Evolutionary conservation across 768 basidiomycete species (phyloP), one percentile per base, ranked within the genome.

Genomic region (Daedaleopsis nitida): DNA sequence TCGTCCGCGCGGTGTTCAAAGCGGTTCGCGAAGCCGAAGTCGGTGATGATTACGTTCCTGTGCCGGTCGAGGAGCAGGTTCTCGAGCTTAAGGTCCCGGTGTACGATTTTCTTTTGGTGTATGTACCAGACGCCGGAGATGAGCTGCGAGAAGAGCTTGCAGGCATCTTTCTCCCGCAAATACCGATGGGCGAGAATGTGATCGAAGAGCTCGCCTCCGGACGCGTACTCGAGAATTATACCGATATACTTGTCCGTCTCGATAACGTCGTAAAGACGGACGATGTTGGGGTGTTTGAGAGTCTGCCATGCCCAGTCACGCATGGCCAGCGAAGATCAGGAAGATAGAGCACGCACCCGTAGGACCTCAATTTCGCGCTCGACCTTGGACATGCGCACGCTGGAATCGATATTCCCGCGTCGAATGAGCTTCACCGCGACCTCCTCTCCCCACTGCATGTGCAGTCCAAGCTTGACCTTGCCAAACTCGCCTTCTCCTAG

Each of bases 211-310:
- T 99, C 97, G 58, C 97, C 97, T 55, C 97, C 97, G 1, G 94
- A 95, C 38, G 97, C 97, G 70, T 96, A 98, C 74, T 98, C 97
- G 63, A 99, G 86, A 67, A 99, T 96, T 72, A 99, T 99, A 39
- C 97, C 97, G 69, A 99, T 98, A 77, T 98, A 98, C 76, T 97
- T 98, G 81, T 98, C 97, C 1, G 97, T 98, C 74, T 98, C 96
- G 66, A 99, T 97, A 21, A 98, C 96, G 72, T 99, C 97, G 83
- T 96, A 98, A 48, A 98, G 80, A 11, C 95, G 88, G 38, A 98
- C 97, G 75, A 99, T 98, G 74, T 98, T 98, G 0, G 97, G 97
- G 67, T 99, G 97, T 72, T 94, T 94, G 62, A 99, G 83, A 57
- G 85, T 87, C 96, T 98, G 72, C 10, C 32, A 35, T 52, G 42